Evolutionary conservation across 2,329 filamentous ascomycete genomes (phyloP).

Genomic region (Colletotrichum cordylinicola): DNA sequence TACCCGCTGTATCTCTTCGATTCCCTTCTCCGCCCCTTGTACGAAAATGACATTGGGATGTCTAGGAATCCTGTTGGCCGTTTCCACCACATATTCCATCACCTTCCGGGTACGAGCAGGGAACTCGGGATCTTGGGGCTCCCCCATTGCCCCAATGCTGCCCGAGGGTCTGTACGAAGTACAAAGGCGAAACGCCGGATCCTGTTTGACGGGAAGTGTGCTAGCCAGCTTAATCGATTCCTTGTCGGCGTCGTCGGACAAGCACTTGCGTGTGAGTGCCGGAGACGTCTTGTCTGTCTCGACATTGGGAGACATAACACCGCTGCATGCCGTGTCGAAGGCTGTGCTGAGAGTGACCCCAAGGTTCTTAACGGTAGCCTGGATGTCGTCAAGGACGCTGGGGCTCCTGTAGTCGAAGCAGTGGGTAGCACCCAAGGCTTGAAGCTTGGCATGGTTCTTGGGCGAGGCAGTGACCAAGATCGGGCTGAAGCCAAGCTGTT

Average conservation of each 20-base stretch:
- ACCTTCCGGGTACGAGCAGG: not conserved
- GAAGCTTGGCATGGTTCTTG: conserved; percentile 35
- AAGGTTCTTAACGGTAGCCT: not conserved
- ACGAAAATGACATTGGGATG: not conserved
- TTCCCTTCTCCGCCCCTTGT: not conserved
- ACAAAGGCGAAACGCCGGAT: not conserved
- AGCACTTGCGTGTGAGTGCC: not conserved
- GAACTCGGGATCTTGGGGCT: not conserved
- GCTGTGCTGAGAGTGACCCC: not conserved
- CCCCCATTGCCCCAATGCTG: not conserved
- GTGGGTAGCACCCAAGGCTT: conserved; percentile 34
- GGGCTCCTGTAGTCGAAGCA: conserved; percentile 37
- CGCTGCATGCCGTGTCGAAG: not conserved
- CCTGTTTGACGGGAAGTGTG: not conserved
- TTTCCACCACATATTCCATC: not conserved
- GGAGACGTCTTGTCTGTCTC: not conserved
- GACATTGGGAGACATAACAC: not conserved
- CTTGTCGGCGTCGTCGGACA: not conserved
- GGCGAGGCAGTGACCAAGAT: conserved; percentile 37
- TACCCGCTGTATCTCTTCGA: not conserved
- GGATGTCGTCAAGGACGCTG: not conserved
- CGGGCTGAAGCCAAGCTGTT: conserved; percentile 29
- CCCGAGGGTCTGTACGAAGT: not conserved
- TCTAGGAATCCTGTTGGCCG: not conserved
- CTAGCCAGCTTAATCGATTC: not conserved